Base-by-base conservation (phyloP, 495 filamentous ascomycete genomes). In the Penicillium cinerascens region DNA sequence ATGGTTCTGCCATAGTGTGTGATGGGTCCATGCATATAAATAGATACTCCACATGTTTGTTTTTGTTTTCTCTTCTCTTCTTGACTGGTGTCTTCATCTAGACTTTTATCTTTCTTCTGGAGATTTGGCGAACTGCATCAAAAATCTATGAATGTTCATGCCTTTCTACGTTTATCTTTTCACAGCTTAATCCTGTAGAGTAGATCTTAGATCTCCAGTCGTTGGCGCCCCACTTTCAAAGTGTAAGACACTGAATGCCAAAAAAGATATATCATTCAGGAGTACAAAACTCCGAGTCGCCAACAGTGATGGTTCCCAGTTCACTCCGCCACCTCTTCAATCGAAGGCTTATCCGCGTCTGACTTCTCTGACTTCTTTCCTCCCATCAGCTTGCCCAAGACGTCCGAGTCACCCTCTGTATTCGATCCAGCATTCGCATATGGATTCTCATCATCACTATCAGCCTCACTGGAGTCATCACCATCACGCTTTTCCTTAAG, bases 401-500 rank as follows among this genome's bases (percentile, higher is more conserved):
- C 61, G 47, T 71, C 61, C 21, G 70, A 64, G n/a, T 73, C 66
- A 18, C 51, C 56, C 44, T 55, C 46, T 3, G 37, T 45, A 8
- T 42, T 53, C 13, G 35, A n/a, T n/a, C n/a, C 22, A n/a, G 21
- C 33, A 17, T 36, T 33, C 16, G 18, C 40, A 16, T 54, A 36
- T 8, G 26, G 16, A 17, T 49, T 42, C 42, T 61, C 59, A 27
- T 62, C 47, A 20, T 57, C 52, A 9, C 45, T 47, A 13, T 65
- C 66, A 2, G 46, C 51, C 3, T 51, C 56, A 47, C 55, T 54
- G 6, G 42, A 54, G 4, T 64, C 53, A 37, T 59, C 64, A 18
- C 49, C 60, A 11, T 55, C 57, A 21, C 56, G 65, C 43, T 73
- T 75, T 52, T 81, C 73, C 59, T 80, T 74, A 18, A 82, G 55